phyloP scores from a whole-genome alignment of 768 basidiomycete genomes.

The Psilocybe azurescens region DNA sequence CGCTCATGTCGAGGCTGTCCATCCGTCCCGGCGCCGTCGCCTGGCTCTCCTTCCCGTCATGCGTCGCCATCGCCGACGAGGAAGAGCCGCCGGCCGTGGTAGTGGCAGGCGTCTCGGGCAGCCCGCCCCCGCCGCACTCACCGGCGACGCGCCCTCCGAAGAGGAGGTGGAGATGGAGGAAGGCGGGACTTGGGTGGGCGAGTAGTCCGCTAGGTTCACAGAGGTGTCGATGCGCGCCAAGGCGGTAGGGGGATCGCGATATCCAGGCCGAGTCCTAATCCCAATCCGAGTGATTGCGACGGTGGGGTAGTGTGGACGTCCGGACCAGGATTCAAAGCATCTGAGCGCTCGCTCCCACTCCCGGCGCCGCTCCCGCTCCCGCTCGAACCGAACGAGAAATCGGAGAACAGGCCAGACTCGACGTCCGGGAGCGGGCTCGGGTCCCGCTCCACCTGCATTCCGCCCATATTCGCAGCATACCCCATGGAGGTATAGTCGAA shows the following conservation, averaged over 20 bases:
- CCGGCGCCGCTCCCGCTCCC: too few relatives aligned
- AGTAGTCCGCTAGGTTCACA: background rate
- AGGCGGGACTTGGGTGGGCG: background rate
- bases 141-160: too few relatives aligned
- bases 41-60: background rate
- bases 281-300: background rate
- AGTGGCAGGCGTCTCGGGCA: background rate
- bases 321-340: background rate
- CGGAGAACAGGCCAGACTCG: conserved; percentile 17
- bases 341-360: too few relatives aligned
- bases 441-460: conserved; percentile 15
- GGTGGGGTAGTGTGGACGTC: background rate
- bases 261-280: background rate
- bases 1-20: background rate
- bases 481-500: background rate
- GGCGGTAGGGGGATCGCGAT: background rate
- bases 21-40: background rate
- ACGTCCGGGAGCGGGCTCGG: conserved; percentile 22
- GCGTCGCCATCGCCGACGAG: background rate
- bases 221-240: background rate
- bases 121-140: background rate
- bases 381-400: conserved; percentile 18
- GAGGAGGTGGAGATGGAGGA: background rate
- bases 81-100: background rate
- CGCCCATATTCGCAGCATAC: background rate